Evolutionary conservation across 306 rosid species (phyloP).

Genomic region (Vigna angularis): DNA sequence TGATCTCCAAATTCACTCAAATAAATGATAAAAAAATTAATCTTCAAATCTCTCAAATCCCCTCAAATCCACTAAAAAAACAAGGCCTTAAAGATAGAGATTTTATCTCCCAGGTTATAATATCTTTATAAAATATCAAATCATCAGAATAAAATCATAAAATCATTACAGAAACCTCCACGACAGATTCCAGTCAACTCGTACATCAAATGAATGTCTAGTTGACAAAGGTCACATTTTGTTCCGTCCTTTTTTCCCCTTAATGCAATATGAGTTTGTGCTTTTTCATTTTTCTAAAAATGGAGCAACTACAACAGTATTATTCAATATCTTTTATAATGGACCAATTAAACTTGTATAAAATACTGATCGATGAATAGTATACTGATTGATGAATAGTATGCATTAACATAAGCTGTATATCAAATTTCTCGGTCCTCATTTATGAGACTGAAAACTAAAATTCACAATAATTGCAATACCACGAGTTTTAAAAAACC

Average conservation of each 20-base stretch:
- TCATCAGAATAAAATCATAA: constrained; percentile 7
- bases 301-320: neutral
- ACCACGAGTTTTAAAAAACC: neutral
- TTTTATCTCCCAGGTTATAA: neutral
- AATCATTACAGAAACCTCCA: neutral
- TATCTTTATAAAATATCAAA: neutral
- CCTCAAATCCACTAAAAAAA: too few relatives aligned
- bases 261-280: neutral
- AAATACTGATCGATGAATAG: neutral
- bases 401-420: neutral
- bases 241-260: neutral
- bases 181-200: neutral
- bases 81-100: neutral
- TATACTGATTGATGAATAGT: neutral
- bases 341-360: constrained; percentile 1
- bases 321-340: neutral
- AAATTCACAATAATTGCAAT: neutral
- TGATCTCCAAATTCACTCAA: too few relatives aligned
- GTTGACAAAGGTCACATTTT: neutral
- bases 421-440: neutral
- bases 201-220: neutral
- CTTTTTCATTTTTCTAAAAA: constrained; percentile 4
- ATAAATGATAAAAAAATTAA: too few relatives aligned
- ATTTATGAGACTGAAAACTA: constrained; percentile 15
- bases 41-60: too few relatives aligned